Base-by-base conservation (phyloP, 2,329 filamentous ascomycete species). In the Albophoma yamanashiensis region DNA sequence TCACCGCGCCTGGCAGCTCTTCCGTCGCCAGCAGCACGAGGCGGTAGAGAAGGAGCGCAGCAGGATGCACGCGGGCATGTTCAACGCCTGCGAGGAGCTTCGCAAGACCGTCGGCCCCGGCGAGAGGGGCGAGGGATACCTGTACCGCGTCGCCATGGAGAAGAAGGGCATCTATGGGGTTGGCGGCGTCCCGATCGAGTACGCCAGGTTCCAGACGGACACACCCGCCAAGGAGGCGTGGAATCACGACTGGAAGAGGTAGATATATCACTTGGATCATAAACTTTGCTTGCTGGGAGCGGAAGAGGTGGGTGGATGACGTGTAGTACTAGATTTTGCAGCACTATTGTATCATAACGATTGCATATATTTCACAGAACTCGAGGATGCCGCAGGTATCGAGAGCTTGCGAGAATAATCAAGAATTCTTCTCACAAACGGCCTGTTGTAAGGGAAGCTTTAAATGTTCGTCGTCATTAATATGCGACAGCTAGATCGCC, bases 1-100 rank as follows among this genome's bases (percentile, higher is more conserved):
- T 75, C 92, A 97, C 80, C 92, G 94, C 67, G 93, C 93, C 27
- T 97, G 92, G 91, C 82, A 90, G 68, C 81, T 97, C 38, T 89
- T 88, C 76, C 86, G 87, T 68, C 82, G 87, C 66, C 83, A 89
- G 71, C 82, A 86, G 68, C 86, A 86, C 56, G 79, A 82, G 64
- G 76, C 78, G 42, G 81, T 85, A 58, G 82, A 89, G 71, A 77
- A 81, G 59, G 90, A 92, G 72, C 82, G 97, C 55, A 85, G 91
- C 76, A 81, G 89, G 62, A 82, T 86, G 78, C 92, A 92, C 76
- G 87, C 90, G 70, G 85, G 84, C 70, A 97, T 99, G 89, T 82
- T 83, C 62, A 79, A 80, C 53, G 93, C 94, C 31, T 95, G 91
- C 76, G 94, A 97, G 78, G 90, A 89, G 73, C 80, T 99, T 65